Evolutionary conservation across 1,284 basidiomycete genomes (phyloP).

Genomic region (Stereum hirsutum): DNA sequence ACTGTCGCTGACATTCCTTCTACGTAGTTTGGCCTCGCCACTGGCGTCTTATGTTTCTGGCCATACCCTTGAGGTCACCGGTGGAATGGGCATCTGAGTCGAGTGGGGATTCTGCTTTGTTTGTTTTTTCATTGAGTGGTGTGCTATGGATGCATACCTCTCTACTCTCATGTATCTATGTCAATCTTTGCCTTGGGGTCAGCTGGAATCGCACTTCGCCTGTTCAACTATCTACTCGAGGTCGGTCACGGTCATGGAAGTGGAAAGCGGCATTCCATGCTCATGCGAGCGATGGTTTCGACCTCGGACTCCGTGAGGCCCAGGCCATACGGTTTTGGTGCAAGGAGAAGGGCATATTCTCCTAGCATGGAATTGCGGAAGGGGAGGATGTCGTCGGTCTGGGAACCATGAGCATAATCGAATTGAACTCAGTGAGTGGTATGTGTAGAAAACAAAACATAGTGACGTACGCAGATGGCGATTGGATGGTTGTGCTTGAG

Average conservation of each 20-base stretch:
- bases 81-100: slow-evolving; percentile 29
- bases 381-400: slow-evolving; percentile 79
- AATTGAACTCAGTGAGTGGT: background rate
- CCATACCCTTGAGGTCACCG: slow-evolving; percentile 77
- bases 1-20: slow-evolving; percentile 3
- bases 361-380: slow-evolving; percentile 64
- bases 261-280: slow-evolving; percentile 41
- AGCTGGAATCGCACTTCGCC: no score
- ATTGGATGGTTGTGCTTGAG: slow-evolving; percentile 58
- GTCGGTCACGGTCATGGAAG: no score
- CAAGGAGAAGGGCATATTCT: slow-evolving; percentile 73
- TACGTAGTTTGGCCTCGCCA: slow-evolving; percentile 57
- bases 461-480: slow-evolving; percentile 58
- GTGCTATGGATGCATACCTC: no score
- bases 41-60: slow-evolving; percentile 75
- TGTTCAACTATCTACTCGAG: no score
- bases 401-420: slow-evolving; percentile 1
- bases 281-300: slow-evolving; percentile 45
- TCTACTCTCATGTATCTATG: no score
- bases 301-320: slow-evolving; percentile 56
- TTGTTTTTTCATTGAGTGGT: no score
- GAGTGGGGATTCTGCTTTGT: no score
- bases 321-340: slow-evolving; percentile 55
- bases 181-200: no score
- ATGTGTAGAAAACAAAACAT: background rate